A percentile compares a stretch with the other conserved stretches of the same genome.
Conservation (phyloP, 2,329 filamentous ascomycete genomes). For the Calonectria pteridis region DNA sequence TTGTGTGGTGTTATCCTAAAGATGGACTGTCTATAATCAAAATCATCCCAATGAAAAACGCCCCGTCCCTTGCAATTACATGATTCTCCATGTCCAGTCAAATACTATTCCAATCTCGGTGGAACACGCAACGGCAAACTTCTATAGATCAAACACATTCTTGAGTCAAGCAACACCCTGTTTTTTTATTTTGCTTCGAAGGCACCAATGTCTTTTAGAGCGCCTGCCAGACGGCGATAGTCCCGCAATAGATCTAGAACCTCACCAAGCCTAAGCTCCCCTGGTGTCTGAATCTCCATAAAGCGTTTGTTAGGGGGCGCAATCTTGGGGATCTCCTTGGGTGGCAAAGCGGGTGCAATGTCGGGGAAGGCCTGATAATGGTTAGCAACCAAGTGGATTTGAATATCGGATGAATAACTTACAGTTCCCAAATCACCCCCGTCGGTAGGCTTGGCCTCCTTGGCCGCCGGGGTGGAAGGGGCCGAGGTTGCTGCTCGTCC, state of each 20-base stretch:
- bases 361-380: constrained; percentile 69
- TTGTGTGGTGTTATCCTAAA: constrained; percentile 9
- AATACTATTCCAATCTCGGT: constrained; percentile 1
- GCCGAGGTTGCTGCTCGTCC: constrained; percentile 64
- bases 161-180: neutral
- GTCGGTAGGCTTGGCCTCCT: constrained; percentile 57
- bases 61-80: neutral
- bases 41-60: constrained; percentile 15
- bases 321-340: constrained; percentile 67
- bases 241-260: constrained; percentile 79
- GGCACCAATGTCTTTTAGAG: constrained; percentile 72
- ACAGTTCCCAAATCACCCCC: constrained; percentile 71
- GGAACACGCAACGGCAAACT: neutral
- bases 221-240: constrained; percentile 78
- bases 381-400: neutral
- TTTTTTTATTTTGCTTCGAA: constrained; percentile 60
- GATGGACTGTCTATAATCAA: constrained; percentile 16
- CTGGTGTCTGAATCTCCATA: constrained; percentile 77
- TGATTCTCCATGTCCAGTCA: neutral
- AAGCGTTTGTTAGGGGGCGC: constrained; percentile 79
- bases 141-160: neutral
- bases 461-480: constrained; percentile 52
- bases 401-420: constrained; percentile 44
- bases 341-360: constrained; percentile 65
- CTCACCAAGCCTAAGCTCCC: constrained; percentile 79